A percentile compares a stretch with the other conserved stretches of the same genome.
phyloP scores from a whole-genome alignment of 352 stramenopile species.

The Globisporangium uncinulatum region DNA sequence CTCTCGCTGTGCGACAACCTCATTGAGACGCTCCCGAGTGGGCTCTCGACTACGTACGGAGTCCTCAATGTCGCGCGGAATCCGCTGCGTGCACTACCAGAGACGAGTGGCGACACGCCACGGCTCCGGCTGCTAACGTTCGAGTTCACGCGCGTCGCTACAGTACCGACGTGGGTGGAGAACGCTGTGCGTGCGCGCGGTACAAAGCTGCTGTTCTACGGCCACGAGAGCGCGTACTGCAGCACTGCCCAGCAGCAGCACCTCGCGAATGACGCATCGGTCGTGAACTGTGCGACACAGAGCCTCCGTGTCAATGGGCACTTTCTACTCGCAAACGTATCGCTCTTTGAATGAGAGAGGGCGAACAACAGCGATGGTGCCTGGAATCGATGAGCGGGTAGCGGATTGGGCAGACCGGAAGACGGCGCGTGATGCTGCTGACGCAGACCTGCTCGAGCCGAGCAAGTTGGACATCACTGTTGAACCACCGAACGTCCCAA shows the following conservation, averaged over 20 bases:
- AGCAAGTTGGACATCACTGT: too few species aligned
- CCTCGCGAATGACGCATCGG: neutral
- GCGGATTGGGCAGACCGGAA: too few species aligned
- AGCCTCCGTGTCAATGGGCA: conserved; percentile 2
- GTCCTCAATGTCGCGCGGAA: conserved; percentile 9
- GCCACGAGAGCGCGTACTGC: conserved; percentile 1
- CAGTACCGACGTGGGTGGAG: neutral
- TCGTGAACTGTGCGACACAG: neutral
- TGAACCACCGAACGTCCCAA: too few species aligned
- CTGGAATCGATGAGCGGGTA: neutral
- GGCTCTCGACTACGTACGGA: neutral
- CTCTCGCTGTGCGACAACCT: conserved; percentile 8
- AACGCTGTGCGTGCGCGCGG: neutral
- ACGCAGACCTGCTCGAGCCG: too few species aligned
- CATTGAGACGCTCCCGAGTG: conserved; percentile 1
- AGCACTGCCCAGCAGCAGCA: neutral
- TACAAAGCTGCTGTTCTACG: neutral
- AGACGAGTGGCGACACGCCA: neutral
- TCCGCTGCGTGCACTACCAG: conserved; percentile 1
- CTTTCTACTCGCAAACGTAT: neutral
- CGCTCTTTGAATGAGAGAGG: neutral
- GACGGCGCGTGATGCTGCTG: too few species aligned
- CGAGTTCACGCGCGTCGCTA: conserved; percentile 5
- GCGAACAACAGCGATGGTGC: neutral
- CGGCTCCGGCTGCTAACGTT: conserved; percentile 1